Evolutionary conservation across 1,284 basidiomycete genomes (phyloP), one percentile per base, ranked within the genome.

Genomic region (Cutaneotrichosporon sp.): DNA sequence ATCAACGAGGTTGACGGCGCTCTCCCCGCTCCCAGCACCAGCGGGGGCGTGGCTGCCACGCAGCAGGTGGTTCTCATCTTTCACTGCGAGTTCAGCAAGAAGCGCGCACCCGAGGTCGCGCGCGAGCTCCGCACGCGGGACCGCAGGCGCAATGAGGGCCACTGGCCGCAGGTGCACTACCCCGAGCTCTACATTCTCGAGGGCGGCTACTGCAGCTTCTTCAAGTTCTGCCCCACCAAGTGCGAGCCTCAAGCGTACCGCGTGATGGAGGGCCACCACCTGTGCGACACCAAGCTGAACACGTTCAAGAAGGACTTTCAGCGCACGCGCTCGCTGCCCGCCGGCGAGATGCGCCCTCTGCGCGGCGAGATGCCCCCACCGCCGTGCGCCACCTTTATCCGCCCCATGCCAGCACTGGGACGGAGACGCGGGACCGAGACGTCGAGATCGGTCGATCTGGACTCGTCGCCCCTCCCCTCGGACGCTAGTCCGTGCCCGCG

Each of bases 31-130:
- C 89, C 92, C 2, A 91, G 89, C 59, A 85, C 89, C 60, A 95
- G 92, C 75, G 91, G 92, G 24, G 88, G 92, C 66, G 62, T 76
- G 0, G 75, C 76, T 22, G 73, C 74, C 18, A 69, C 80, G 2
- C 81, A 81, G 59, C 87, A 97, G 91, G 84, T 92, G 85, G 83
- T 99, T 20, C 81, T 99, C 53, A 85, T 99, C 61, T 98, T 99
- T 83, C 95, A 99, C 79, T 99, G 95, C 84, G 95, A 99, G 81
- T 98, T 97, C 76, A 95, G 91, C 72, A 88, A 86, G 43, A 97
- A 97, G 81, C 86, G 95, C 54, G 97, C 94, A 2, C 95, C 95
- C 1, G 95, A 94, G 11, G 92, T 97, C 73, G 94, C 97, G 18
- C 92, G 95, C 77, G 89, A 95, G 72, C 82, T 98, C 27, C 89